These are phyloP conservation scores for Herpetospermum pedunculosum DNA, from an alignment of 306 rosid genomes.

Conservation along the genomic window DNA sequence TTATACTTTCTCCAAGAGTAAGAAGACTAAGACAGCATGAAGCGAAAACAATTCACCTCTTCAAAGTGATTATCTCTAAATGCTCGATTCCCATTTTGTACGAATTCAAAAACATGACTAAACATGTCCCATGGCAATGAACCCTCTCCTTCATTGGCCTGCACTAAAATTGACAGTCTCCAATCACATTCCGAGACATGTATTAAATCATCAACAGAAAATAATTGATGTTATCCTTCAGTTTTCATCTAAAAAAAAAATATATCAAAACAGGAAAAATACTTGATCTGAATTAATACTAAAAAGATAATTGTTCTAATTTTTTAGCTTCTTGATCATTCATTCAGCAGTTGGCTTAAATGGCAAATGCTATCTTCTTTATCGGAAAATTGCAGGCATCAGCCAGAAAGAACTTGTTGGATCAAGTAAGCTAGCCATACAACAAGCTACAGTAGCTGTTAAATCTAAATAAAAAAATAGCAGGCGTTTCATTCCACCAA, in stretches of 20 bases:
- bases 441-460: not conserved
- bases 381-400: not conserved
- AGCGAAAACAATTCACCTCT: slow-evolving; percentile 40
- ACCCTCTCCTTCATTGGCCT: slow-evolving; percentile 44
- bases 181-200: slow-evolving; percentile 3
- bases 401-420: not conserved
- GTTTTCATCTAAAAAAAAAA: not conserved
- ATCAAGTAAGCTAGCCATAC: not conserved
- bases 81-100: slow-evolving; percentile 61
- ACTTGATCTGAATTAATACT: not conserved
- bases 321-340: not conserved
- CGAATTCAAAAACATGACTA: slow-evolving; percentile 43
- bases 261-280: not conserved
- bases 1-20: not conserved
- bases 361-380: not conserved
- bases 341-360: not conserved
- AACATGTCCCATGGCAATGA: slow-evolving; percentile 40
- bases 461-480: too few species aligned
- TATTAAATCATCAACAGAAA: slow-evolving; percentile 1
- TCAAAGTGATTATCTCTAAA: slow-evolving; percentile 51
- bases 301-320: not conserved
- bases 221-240: not conserved
- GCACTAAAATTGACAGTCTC: slow-evolving; percentile 27
- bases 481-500: too few species aligned
- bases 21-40: not conserved